Conservation (phyloP, 176 grass and related monocot genomes). For the Triticum urartu region DNA sequence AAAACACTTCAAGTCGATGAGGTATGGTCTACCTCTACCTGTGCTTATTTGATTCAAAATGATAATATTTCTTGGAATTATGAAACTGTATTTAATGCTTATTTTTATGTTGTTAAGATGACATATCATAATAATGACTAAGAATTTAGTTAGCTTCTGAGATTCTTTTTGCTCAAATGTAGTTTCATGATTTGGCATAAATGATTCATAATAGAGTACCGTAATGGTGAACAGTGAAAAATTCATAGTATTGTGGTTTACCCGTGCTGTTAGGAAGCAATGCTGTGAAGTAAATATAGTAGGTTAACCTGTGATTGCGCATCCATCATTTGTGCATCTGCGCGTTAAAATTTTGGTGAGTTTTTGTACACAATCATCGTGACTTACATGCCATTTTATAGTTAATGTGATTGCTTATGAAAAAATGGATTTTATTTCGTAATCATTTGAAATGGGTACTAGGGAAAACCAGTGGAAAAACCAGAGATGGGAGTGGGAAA, state of each 20-base stretch:
- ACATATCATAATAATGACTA: not conserved
- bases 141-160: not conserved
- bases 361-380: too few relatives aligned
- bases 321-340: too few relatives aligned
- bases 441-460: too few relatives aligned
- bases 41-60: constrained; percentile 18
- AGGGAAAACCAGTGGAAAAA: too few relatives aligned
- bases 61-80: constrained; percentile 3
- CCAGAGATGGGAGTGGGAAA: not conserved
- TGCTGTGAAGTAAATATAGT: not conserved
- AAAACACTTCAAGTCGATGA: constrained; percentile 87
- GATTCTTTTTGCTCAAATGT: constrained; percentile 5
- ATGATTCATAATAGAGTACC: constrained; percentile 4
- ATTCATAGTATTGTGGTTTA: not conserved
- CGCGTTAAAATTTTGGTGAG: too few relatives aligned
- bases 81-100: not conserved
- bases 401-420: too few relatives aligned
- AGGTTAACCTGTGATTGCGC: too few relatives aligned
- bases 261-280: not conserved
- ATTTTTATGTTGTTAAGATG: constrained; percentile 16
- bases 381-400: too few relatives aligned
- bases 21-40: constrained; percentile 46
- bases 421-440: too few relatives aligned
- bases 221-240: not conserved
- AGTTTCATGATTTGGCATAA: not conserved